A percentile compares a stretch with the other conserved stretches of the same genome.
These are phyloP conservation scores for Gonapodya sp. DNA, from an alignment of 192 early-diverging fungal genomes.

Conservation along the genomic window DNA sequence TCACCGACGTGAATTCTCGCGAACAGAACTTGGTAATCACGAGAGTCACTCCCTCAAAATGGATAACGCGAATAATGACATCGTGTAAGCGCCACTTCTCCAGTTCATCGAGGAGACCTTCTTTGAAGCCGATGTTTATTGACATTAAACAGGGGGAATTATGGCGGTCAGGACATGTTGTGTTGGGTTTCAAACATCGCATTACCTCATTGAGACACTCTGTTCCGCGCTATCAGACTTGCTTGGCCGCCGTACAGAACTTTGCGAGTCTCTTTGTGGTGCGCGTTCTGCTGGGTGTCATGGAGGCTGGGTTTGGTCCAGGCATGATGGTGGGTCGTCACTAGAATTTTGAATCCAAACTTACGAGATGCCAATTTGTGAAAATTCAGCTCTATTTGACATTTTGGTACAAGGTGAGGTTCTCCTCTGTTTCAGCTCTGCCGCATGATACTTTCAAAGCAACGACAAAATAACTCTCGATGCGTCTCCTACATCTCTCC, in stretches of 20 bases:
- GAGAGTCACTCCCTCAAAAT: neutral
- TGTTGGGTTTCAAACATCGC: too few species aligned
- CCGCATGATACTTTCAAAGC: neutral
- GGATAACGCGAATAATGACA: neutral
- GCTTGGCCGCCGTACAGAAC: constrained; percentile 15
- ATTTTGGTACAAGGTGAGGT: neutral
- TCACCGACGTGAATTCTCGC: too few species aligned
- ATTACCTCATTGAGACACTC: too few species aligned
- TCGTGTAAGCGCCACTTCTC: too few species aligned
- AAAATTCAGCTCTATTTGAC: neutral
- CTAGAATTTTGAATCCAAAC: neutral
- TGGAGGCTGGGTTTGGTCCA: constrained; percentile 31
- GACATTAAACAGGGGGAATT: too few species aligned
- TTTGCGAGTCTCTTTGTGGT: constrained; percentile 16
- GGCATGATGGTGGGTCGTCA: neutral
- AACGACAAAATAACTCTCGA: neutral
- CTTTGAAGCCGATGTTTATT: too few species aligned
- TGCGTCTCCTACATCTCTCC: neutral
- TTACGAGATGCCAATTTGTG: neutral
- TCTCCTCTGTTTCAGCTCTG: too few species aligned
- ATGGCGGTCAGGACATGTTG: too few species aligned
- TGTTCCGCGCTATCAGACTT: constrained; percentile 18
- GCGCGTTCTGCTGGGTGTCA: constrained; percentile 18
- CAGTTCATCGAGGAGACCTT: too few species aligned
- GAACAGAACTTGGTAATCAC: neutral